These are phyloP conservation scores for Calonectria crousiana DNA, from an alignment of 2,329 filamentous ascomycete genomes.

Conservation along the genomic window DNA sequence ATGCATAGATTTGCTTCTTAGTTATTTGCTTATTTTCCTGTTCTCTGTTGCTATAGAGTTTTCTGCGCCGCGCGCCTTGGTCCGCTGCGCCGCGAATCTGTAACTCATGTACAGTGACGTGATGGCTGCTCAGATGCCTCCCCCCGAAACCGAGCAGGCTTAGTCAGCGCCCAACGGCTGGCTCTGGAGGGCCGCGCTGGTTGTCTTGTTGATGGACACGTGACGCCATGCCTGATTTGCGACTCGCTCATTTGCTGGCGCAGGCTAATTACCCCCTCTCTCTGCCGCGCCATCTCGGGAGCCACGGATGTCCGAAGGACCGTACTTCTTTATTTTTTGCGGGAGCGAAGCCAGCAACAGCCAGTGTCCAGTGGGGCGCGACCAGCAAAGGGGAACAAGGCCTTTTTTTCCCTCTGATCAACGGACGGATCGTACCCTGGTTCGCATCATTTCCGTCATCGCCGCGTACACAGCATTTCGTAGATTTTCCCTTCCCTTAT, in stretches of 20 bases:
- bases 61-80: neutral
- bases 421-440: constrained; percentile 39
- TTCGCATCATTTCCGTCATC: constrained; percentile 43
- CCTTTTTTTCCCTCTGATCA: constrained; percentile 21
- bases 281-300: constrained; percentile 14
- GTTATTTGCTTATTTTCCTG: neutral
- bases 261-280: constrained; percentile 9
- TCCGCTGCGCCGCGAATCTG: constrained; percentile 2
- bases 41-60: neutral
- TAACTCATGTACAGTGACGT: constrained; percentile 25
- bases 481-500: constrained; percentile 13
- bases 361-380: constrained; percentile 14
- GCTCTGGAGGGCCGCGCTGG: neutral
- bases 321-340: constrained; percentile 9
- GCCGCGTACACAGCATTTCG: constrained; percentile 29
- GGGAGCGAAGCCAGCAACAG: constrained; percentile 16
- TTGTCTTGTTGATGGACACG: constrained; percentile 12
- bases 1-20: neutral
- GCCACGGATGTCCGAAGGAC: constrained; percentile 23
- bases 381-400: constrained; percentile 9
- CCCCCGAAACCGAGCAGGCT: neutral
- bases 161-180: constrained; percentile 11
- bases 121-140: constrained; percentile 12
- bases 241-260: constrained; percentile 6
- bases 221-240: constrained; percentile 14